Base-by-base conservation (phyloP, 768 basidiomycete genomes). In the Leccinum arenicola region DNA sequence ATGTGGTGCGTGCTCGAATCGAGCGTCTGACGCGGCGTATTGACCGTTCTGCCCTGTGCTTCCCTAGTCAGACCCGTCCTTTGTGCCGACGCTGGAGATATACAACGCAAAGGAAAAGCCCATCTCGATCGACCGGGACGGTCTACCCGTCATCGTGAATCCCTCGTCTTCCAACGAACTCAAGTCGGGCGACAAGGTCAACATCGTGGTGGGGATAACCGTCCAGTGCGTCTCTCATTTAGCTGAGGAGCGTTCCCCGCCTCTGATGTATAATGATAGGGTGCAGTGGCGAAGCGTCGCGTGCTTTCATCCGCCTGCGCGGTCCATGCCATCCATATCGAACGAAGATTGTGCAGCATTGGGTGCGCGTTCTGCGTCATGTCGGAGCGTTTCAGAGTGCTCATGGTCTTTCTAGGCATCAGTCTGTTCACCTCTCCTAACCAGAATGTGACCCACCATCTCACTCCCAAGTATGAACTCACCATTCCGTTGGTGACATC, bases 391-490 rank as follows among this genome's bases (percentile, higher is more conserved):
- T 43, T 25, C 19, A 14, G 23, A 33, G 38, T 31, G 19, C 25
- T 31, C 35, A 61, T 52, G 56, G 31, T 1, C 43, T 38, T 12
- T 29, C 48, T 0, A 67, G 90, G 88, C 2, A 77, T 91, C 47
- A 80, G 83, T 51, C 59, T 88, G 21, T 75, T 83, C 0, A 75
- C 79, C 25, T 77, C 74, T 3, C 77, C 77, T 0, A 70, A 74
- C 43, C 64, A 76, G 0, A 74, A 79, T 21, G 76, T 84, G 15
- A 91, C 88, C 0, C 88, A 92, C 61, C 86, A 91, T 67, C 76
- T 91, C 53, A 77, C 78, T 4, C 64, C 83, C 4, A 78, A 77
- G 21, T 83, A 81, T 56, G 68, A 76, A 4, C 74, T 84, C n/a
- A 80, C 77, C 8, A 72, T 84, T 0, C 60, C 77, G 0, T 74